A percentile compares a stretch with the other conserved stretches of the same genome.
These are phyloP conservation scores for Sporothrix inflata DNA, from an alignment of 2,329 filamentous ascomycete genomes.

Conservation along the genomic window DNA sequence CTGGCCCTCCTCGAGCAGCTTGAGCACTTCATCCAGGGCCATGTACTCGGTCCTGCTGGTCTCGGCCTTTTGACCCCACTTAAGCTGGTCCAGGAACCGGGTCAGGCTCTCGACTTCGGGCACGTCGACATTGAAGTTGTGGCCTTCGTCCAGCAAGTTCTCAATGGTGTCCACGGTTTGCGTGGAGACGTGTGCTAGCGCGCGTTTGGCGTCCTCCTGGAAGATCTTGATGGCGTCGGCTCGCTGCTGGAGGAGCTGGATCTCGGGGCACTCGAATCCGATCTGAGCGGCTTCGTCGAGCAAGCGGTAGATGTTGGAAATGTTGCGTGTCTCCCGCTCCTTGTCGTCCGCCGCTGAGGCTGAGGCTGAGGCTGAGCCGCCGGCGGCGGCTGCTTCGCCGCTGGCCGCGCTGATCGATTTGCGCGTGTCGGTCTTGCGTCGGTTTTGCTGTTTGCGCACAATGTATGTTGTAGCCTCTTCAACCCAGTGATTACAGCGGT, in stretches of 20 bases:
- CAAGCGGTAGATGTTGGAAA: constrained; percentile 85
- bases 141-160: constrained; percentile 86
- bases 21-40: constrained; percentile 75
- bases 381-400: constrained; percentile 17
- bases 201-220: constrained; percentile 72
- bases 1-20: constrained; percentile 76
- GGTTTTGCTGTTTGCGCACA: constrained; percentile 95
- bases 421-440: constrained; percentile 87
- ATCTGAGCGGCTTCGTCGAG: constrained; percentile 82
- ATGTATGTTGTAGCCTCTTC: constrained; percentile 97
- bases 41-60: constrained; percentile 66
- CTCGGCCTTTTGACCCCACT: constrained; percentile 82
- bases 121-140: constrained; percentile 87
- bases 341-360: constrained; percentile 75
- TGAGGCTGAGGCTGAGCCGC: constrained; percentile 38
- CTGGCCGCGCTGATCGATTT: constrained; percentile 62
- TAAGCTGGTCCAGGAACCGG: constrained; percentile 78
- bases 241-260: constrained; percentile 80
- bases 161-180: constrained; percentile 77
- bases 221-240: constrained; percentile 83
- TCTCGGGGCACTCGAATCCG: constrained; percentile 92
- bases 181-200: constrained; percentile 68
- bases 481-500: constrained; percentile 96
- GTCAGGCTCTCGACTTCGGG: constrained; percentile 84
- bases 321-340: constrained; percentile 83